Evolutionary conservation across 495 filamentous ascomycete species (phyloP).

Genomic region (Lophiotrema nucula): DNA sequence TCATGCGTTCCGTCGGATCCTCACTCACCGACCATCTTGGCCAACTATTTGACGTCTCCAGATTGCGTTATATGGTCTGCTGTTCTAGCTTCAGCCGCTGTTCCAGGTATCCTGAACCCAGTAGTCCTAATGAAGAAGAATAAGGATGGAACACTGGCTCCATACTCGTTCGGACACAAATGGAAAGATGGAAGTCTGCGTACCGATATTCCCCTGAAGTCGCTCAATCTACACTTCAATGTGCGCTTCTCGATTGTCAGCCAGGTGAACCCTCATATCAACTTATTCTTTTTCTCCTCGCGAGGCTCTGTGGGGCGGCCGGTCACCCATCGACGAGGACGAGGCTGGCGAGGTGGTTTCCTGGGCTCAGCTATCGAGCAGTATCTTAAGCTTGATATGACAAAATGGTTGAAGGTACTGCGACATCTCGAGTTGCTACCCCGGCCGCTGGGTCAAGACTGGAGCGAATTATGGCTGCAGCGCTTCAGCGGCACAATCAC

Average conservation of each 20-base stretch:
- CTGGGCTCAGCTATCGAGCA: conserved; percentile 88
- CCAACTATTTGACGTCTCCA: conserved; percentile 90
- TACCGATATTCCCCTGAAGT: conserved; percentile 92
- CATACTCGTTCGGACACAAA: conserved; percentile 93
- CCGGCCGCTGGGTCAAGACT: conserved; percentile 89
- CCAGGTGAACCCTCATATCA: conserved; percentile 96
- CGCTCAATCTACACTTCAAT: conserved; percentile 93
- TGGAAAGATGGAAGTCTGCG: conserved; percentile 96
- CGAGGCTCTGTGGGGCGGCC: conserved; percentile 87
- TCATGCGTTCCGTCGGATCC: conserved; percentile 96
- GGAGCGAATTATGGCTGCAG: conserved; percentile 93
- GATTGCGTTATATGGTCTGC: conserved; percentile 99
- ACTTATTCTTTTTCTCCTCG: conserved; percentile 96
- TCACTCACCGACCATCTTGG: conserved; percentile 84
- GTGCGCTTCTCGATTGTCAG: conserved; percentile 95
- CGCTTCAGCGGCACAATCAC: conserved; percentile 92
- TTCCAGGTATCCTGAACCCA: conserved; percentile 92
- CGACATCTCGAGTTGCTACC: conserved; percentile 89
- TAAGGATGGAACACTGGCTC: conserved; percentile 67
- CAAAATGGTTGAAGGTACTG: conserved; percentile 93
- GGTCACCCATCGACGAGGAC: conserved; percentile 88
- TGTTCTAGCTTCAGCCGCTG: conserved; percentile 90
- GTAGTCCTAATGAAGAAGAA: conserved; percentile 97
- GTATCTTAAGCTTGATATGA: conserved; percentile 90
- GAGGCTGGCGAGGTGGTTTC: conserved; percentile 95